Conservation (phyloP, 73 alveolate genomes). For the Blepharisma stoltei region DNA sequence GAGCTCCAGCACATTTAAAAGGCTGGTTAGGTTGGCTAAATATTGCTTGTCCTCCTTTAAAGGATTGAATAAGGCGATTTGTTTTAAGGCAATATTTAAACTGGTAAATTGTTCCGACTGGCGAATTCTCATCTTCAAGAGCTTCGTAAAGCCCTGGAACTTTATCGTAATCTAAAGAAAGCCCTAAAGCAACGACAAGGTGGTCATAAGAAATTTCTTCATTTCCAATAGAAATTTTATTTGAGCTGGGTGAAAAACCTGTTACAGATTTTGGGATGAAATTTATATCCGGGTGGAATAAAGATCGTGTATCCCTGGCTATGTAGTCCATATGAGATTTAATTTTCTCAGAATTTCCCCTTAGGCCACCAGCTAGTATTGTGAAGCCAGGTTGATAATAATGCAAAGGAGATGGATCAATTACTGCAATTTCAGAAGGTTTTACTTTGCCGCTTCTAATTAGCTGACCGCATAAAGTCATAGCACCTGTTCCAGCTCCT, state of each 20-base stretch:
- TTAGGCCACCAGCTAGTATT: conserved; percentile 75
- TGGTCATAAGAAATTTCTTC: conserved; percentile 63
- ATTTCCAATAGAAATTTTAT: conserved; percentile 41
- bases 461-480: conserved; percentile 56
- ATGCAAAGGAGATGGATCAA: conserved; percentile 65
- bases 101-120: conserved; percentile 76
- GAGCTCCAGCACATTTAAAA: conserved; percentile 90
- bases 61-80: conserved; percentile 43
- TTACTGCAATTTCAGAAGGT: conserved; percentile 56
- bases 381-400: conserved; percentile 82
- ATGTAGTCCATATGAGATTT: conserved; percentile 23
- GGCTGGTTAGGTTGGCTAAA: conserved; percentile 76
- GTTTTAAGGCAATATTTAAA: conserved; percentile 62
- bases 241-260: conserved; percentile 52
- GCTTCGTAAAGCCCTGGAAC: conserved; percentile 62
- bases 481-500: conserved; percentile 86
- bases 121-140: conserved; percentile 70
- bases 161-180: conserved; percentile 44
- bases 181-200: conserved; percentile 70
- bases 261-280: conserved; percentile 40
- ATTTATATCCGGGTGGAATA: conserved; percentile 16
- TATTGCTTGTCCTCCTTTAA: conserved; percentile 75
- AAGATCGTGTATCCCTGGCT: neutral
- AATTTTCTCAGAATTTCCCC: conserved; percentile 42
- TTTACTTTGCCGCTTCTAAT: conserved; percentile 45